A percentile compares a stretch with the other conserved stretches of the same genome.
These are phyloP conservation scores for Ramaria sp. DNA, from an alignment of 768 basidiomycete genomes.

Conservation along the genomic window DNA sequence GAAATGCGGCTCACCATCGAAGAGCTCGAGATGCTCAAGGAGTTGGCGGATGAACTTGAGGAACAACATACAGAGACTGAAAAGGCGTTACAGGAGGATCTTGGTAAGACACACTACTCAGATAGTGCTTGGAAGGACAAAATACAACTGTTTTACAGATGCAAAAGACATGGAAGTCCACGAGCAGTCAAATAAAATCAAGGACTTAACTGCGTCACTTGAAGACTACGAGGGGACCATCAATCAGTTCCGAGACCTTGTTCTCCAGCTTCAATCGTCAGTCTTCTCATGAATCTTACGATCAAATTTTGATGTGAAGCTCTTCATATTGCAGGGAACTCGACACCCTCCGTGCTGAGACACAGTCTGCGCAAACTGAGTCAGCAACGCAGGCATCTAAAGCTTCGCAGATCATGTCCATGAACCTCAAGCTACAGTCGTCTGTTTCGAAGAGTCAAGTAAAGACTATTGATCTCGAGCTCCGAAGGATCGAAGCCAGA, in stretches of 20 bases:
- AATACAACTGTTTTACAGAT: constrained; percentile 28
- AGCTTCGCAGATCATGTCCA: constrained; percentile 85
- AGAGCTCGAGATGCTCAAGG: constrained; percentile 91
- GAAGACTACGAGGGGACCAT: constrained; percentile 85
- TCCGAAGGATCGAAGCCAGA: constrained; percentile 72
- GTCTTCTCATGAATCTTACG: constrained; percentile 12
- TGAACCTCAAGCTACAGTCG: constrained; percentile 91
- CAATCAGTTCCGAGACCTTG: constrained; percentile 85
- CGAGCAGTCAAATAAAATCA: constrained; percentile 54
- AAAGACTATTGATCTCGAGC: constrained; percentile 79
- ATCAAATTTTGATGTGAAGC: background rate
- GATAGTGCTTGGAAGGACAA: background rate
- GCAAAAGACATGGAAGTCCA: constrained; percentile 59
- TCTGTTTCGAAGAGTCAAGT: constrained; percentile 86
- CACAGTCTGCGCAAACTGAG: constrained; percentile 74
- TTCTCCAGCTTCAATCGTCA: constrained; percentile 71
- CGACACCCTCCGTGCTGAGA: constrained; percentile 71
- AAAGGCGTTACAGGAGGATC: constrained; percentile 79
- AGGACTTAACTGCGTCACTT: constrained; percentile 64
- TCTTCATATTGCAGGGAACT: constrained; percentile 50
- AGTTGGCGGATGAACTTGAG: constrained; percentile 94
- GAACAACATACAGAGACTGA: constrained; percentile 94
- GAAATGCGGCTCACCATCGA: constrained; percentile 95
- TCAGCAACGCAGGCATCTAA: constrained; percentile 78
- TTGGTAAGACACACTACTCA: constrained; percentile 43